Evolutionary conservation across 768 basidiomycete species (phyloP).

Genomic region (Suillus fuscotomentosus): DNA sequence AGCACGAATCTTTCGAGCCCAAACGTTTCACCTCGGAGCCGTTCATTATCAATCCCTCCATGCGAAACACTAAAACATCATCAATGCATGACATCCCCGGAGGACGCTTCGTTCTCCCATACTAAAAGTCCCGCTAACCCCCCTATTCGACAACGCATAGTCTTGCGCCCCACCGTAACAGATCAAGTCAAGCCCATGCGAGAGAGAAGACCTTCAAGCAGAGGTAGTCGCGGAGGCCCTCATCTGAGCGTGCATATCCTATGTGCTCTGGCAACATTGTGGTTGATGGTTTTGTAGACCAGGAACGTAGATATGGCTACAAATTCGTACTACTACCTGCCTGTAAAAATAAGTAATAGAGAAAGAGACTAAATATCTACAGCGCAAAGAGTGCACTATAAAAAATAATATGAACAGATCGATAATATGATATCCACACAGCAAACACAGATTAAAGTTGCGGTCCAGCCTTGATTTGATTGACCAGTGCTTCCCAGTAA

Average conservation of each 20-base stretch:
- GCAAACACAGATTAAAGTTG: constrained; percentile 18
- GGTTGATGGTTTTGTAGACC: neutral
- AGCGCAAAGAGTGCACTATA: constrained; percentile 5
- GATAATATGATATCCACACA: neutral
- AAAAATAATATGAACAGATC: constrained; percentile 6
- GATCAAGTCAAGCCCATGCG: neutral
- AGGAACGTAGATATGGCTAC: neutral
- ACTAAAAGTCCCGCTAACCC: neutral
- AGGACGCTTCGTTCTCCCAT: neutral
- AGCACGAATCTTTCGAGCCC: neutral
- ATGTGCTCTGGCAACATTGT: constrained; percentile 1
- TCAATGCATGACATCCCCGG: neutral
- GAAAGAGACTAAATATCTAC: constrained; percentile 9
- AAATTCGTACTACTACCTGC: neutral
- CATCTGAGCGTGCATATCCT: neutral
- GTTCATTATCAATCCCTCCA: neutral
- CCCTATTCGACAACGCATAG: neutral
- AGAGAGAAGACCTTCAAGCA: neutral
- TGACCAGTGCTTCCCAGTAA: constrained; percentile 83
- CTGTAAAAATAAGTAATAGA: constrained; percentile 2
- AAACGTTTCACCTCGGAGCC: neutral
- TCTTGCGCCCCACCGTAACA: neutral
- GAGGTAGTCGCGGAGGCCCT: constrained; percentile 1
- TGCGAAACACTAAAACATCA: neutral
- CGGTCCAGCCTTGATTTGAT: constrained; percentile 41